phyloP scores from a whole-genome alignment of 2,329 filamentous ascomycete species.

The Aaosphaeria pasadenensis region DNA sequence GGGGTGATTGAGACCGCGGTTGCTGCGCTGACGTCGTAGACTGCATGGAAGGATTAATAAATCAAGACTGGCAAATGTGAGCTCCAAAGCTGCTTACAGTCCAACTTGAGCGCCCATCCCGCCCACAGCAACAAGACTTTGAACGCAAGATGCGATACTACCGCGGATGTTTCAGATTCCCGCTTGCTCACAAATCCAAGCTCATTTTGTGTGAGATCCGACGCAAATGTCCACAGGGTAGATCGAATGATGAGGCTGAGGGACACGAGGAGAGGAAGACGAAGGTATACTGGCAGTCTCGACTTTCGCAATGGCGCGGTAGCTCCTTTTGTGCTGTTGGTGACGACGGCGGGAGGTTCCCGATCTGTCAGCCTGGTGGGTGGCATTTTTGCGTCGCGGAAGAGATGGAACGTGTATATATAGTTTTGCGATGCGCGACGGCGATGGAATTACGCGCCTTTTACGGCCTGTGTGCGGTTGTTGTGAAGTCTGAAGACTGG shows the following conservation, averaged over 20 bases:
- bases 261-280: constrained; percentile 45
- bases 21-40: constrained; percentile 40
- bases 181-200: constrained; percentile 65
- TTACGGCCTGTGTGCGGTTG: not conserved
- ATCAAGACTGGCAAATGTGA: not conserved
- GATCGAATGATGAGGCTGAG: constrained; percentile 61
- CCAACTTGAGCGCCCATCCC: constrained; percentile 71
- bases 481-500: not conserved
- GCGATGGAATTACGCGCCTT: not conserved
- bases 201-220: constrained; percentile 61
- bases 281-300: constrained; percentile 34
- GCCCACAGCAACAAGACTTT: constrained; percentile 66
- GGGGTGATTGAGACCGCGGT: constrained; percentile 70
- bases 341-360: constrained; percentile 22
- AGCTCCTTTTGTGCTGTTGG: constrained; percentile 8
- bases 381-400: constrained; percentile 15
- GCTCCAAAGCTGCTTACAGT: constrained; percentile 53
- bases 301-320: constrained; percentile 19
- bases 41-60: not conserved
- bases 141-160: constrained; percentile 54
- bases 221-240: constrained; percentile 61
- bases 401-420: not conserved
- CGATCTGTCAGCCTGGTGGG: constrained; percentile 21
- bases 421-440: not conserved
- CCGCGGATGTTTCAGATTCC: constrained; percentile 58